Evolutionary conservation across 345 rosid genomes (phyloP), one percentile per base, ranked within the genome.

Genomic region (Pistacia integerrima): DNA sequence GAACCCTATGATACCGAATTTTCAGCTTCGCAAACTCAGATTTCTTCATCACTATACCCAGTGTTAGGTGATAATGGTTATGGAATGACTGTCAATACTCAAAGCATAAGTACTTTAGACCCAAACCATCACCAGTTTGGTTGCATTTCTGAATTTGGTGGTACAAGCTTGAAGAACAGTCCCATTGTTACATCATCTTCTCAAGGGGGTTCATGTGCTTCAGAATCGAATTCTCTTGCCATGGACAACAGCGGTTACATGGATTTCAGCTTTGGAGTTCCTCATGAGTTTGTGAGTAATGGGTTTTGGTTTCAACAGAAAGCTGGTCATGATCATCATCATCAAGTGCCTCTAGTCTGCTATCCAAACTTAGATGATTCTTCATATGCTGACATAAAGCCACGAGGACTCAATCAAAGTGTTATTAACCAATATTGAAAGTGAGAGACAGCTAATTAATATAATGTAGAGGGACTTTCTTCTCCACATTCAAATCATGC

Each of bases 121-220:
- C 82, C 78, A 28, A 28, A 48, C 38, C 17, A 41, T 30, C 62
- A 22, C 33, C 68, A 62, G 17, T 64, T 77, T 65, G 58, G 36
- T 38, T 61, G 66, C 46, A 33, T 62, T 52, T 63, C 81, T 25
- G 73, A 74, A 51, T 52, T 74, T 4, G 72, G 69, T 8, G 72
- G 69, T 35, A 11, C 59, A 10, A 74, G 30, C 71, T 13, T 61
- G 62, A 56, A 74, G 44, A 75, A 7, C 58, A 70, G 55, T 67
- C 72, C 74, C 11, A 28, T 65, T 28, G 65, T 64, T 64, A 59
- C 70, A 11, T 13, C 70, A 11, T 13, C 77, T 0, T 70, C 78
- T 54, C 82, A 77, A 33, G 78, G 74, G 74, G 76, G 80, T 14
- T 76, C 83, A 22, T 69, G 82, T 72, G 54, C 70, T 58, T 85